Base-by-base conservation (phyloP, 192 early-diverging fungal genomes). In the Coemansia sp. region DNA sequence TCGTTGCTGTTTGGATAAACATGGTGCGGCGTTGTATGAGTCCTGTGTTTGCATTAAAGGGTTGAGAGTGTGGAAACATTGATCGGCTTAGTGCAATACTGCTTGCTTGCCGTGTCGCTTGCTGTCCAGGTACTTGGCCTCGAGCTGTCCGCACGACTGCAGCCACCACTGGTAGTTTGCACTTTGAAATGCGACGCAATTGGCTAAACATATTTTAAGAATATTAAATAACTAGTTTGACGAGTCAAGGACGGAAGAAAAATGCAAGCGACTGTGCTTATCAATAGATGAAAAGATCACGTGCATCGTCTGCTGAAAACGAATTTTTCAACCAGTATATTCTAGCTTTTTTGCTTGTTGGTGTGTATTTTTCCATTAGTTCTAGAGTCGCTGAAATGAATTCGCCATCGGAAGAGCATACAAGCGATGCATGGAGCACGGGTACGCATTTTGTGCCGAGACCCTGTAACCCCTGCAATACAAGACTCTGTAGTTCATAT, bases 1-100 rank as follows among this genome's bases (percentile, higher is more conserved):
- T 99, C 8, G 85, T 75, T 47, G 93, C 92, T 8, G 95, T 91
- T 66, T 92, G 90, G 52, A 93, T 91, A 70, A 94, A 94, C 91
- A 94, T 93, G 25, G 84, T 75, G 40, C 83, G 82, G 23, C 47
- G 47, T 19, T 48, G 47, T 19, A 9, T 2, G 47, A 14, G 15
- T 15, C 42, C n/a, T 12, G 47, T 44, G 3, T 14, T 44, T 44
- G 40, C 11, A 44, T 44, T 44, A 15, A 44, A 5, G 11, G 2
- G 40, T n/a, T n/a, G 40, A 12, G 11, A 0, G 9, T 12, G 40
- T 1, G 2, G 4, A n/a, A n/a, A 44, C 15, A 2, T 44, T 12
- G 40, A 2, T 5, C 40, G 40, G 14, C 1, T 44, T n/a, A 62
- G 71, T 36, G 49, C 49, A 14, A 44, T n/a, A n/a, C 40, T 44